phyloP scores from a whole-genome alignment of 192 early-diverging fungal genomes.

The Entrophospora sp. region DNA sequence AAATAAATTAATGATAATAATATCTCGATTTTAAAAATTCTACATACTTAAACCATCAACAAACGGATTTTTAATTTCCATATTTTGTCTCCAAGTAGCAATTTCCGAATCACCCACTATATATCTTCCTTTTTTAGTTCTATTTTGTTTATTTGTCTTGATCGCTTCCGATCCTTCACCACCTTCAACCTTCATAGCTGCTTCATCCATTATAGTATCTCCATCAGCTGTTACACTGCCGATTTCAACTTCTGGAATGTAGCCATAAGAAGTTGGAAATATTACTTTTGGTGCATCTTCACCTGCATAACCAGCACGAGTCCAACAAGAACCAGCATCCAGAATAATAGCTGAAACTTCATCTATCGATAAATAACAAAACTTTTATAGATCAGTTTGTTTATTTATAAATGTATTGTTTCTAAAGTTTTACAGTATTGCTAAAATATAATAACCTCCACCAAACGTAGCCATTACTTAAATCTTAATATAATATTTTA shows the following conservation, averaged over 20 bases:
- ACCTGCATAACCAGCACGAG: constrained; percentile 93
- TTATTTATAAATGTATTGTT: no score
- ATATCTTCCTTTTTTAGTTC: constrained; percentile 38
- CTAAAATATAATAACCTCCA: no score
- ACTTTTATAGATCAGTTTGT: no score
- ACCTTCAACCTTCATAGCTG: neutral
- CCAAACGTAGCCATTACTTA: no score
- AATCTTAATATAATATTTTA: no score
- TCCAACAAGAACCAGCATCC: constrained; percentile 81
- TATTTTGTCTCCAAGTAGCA: constrained; percentile 58
- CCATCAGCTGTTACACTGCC: constrained; percentile 26
- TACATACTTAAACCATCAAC: constrained; percentile 73
- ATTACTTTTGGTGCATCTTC: constrained; percentile 88
- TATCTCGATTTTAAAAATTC: no score
- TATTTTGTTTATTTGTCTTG: constrained; percentile 12
- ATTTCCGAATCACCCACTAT: constrained; percentile 65
- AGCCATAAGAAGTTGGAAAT: constrained; percentile 75
- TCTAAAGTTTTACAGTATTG: no score
- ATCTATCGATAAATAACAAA: no score
- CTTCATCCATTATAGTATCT: constrained; percentile 31
- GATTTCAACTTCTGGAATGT: constrained; percentile 26
- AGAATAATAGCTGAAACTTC: constrained; percentile 91
- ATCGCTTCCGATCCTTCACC: constrained; percentile 16
- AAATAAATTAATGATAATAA: neutral
- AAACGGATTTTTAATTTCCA: constrained; percentile 81